These are phyloP conservation scores for Trypanosoma vivax DNA, from an alignment of 208 protist species.

Conservation along the genomic window DNA sequence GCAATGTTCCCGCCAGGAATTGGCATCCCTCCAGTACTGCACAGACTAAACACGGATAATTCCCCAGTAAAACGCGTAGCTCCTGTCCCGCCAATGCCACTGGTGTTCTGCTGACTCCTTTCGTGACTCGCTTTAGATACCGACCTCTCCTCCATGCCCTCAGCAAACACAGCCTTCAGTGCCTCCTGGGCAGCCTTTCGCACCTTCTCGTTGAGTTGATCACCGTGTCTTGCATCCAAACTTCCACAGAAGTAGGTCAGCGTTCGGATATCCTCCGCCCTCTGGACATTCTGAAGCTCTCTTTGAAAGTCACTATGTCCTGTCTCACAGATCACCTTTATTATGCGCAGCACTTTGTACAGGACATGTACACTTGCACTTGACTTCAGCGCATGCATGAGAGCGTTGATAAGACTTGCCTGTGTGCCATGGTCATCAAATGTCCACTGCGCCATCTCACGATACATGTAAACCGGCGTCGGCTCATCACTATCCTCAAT, in stretches of 20 bases:
- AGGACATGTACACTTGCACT: conserved; percentile 29
- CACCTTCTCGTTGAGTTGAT: conserved; percentile 62
- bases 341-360: conserved; percentile 60
- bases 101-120: conserved; percentile 5
- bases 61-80: too few species aligned
- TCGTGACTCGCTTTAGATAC: conserved; percentile 11
- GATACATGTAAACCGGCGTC: conserved; percentile 46
- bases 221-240: conserved; percentile 33
- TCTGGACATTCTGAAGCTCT: conserved; percentile 30
- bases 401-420: conserved; percentile 31
- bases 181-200: conserved; percentile 34
- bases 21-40: too few species aligned
- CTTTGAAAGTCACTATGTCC: conserved; percentile 64
- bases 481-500: conserved; percentile 41
- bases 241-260: conserved; percentile 42
- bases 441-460: conserved; percentile 48
- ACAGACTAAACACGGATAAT: too few species aligned
- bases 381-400: conserved; percentile 35
- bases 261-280: conserved; percentile 24
- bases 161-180: conserved; percentile 40
- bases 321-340: conserved; percentile 51
- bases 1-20: too few species aligned
- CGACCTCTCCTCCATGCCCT: conserved; percentile 11
- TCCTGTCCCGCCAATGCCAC: not conserved
- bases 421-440: conserved; percentile 31